These are phyloP conservation scores for Penicillium capsulatum DNA, from an alignment of 2,329 filamentous ascomycete species.

Conservation along the genomic window DNA sequence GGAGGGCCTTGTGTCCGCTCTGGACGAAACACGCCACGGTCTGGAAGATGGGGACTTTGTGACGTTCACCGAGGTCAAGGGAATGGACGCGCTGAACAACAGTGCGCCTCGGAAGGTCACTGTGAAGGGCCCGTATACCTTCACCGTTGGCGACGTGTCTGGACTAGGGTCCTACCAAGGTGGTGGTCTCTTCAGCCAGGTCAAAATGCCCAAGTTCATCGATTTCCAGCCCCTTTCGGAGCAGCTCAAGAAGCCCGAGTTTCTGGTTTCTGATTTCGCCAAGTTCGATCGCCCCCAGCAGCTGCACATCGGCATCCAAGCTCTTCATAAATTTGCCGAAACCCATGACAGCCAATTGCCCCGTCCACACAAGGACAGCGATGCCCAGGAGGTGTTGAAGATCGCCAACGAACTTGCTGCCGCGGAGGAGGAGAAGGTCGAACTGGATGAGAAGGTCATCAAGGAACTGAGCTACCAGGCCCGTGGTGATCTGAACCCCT, in stretches of 20 bases:
- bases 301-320: constrained; percentile 87
- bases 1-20: constrained; percentile 82
- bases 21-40: constrained; percentile 92
- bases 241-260: constrained; percentile 80
- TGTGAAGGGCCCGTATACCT: constrained; percentile 94
- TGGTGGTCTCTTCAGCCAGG: constrained; percentile 87
- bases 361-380: constrained; percentile 75
- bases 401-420: constrained; percentile 70
- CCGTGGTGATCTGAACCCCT: constrained; percentile 79
- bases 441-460: constrained; percentile 87
- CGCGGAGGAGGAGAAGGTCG: constrained; percentile 63
- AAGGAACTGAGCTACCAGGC: constrained; percentile 94
- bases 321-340: constrained; percentile 79
- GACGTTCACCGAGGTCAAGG: constrained; percentile 87
- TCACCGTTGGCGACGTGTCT: constrained; percentile 91
- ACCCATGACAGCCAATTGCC: constrained; percentile 68
- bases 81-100: constrained; percentile 83
- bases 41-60: constrained; percentile 95
- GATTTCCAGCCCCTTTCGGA: constrained; percentile 78
- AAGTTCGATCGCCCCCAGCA: constrained; percentile 95
- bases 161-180: constrained; percentile 80
- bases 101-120: constrained; percentile 82
- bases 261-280: constrained; percentile 90
- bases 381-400: constrained; percentile 73
- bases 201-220: constrained; percentile 96